phyloP scores from a whole-genome alignment of 164 flowering plant species.

The Echeveria elegans region DNA sequence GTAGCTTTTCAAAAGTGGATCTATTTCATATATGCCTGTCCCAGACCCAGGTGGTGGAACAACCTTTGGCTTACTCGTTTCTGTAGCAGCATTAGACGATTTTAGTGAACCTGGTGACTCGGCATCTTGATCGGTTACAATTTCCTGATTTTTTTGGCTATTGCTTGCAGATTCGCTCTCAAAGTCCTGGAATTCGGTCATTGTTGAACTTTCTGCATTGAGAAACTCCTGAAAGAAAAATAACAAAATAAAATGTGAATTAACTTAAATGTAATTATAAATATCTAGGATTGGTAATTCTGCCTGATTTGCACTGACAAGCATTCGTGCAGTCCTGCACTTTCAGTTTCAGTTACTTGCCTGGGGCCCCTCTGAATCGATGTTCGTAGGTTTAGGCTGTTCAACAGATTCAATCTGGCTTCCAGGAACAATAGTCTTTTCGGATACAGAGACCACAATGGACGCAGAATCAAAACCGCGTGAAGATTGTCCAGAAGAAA shows the following conservation, averaged over 20 bases:
- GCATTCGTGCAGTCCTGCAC: not conserved
- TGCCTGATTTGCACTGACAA: not conserved
- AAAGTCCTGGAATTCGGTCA: slow-evolving; percentile 20
- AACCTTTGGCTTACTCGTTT: slow-evolving; percentile 22
- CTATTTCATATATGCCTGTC: slow-evolving; percentile 74
- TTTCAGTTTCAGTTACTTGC: slow-evolving; percentile 26
- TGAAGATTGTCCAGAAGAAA: slow-evolving; percentile 46
- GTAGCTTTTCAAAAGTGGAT: slow-evolving; percentile 43
- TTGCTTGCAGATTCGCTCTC: not conserved
- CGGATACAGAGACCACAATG: slow-evolving; percentile 43
- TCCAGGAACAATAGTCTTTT: slow-evolving; percentile 75
- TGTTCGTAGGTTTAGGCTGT: slow-evolving; percentile 29
- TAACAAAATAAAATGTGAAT: not conserved
- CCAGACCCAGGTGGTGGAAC: slow-evolving; percentile 84
- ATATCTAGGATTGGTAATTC: not conserved
- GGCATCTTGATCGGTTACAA: slow-evolving; percentile 5
- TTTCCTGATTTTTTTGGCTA: slow-evolving; percentile 14
- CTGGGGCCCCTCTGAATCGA: slow-evolving; percentile 33
- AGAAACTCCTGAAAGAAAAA: slow-evolving; percentile 26
- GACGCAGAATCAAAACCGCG: slow-evolving; percentile 46
- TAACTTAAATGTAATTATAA: not conserved
- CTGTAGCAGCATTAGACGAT: slow-evolving; percentile 5
- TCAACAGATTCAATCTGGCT: slow-evolving; percentile 37
- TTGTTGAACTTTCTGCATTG: slow-evolving; percentile 18
- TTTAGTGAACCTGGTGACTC: slow-evolving; percentile 17